phyloP scores from a whole-genome alignment of 495 filamentous ascomycete genomes.

The Hyaloscypha bicolor region DNA sequence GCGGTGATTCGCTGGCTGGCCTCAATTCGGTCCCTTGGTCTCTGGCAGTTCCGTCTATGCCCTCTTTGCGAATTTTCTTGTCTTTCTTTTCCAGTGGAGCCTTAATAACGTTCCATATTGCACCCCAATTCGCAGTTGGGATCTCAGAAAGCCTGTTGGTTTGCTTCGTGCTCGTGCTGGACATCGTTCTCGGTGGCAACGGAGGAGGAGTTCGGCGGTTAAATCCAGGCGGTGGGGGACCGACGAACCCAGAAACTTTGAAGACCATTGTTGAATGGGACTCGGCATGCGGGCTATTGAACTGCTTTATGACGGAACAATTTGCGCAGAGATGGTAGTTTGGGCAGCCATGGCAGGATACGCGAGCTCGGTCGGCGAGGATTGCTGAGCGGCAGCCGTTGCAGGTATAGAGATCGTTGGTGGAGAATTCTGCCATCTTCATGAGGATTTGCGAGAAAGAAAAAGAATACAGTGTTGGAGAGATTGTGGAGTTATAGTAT shows the following conservation, averaged over 20 bases:
- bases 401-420: constrained; percentile 16
- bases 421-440: background rate
- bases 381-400: constrained; percentile 15
- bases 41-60: background rate
- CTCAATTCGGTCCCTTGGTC: background rate
- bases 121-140: constrained; percentile 21
- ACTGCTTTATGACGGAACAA: constrained; percentile 22
- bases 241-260: constrained; percentile 12
- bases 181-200: constrained; percentile 11
- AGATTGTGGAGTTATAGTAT: background rate
- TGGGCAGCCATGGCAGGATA: constrained; percentile 15
- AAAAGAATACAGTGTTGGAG: background rate
- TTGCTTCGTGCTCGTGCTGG: background rate
- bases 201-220: constrained; percentile 2
- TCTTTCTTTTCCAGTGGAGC: constrained; percentile 20
- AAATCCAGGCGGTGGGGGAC: constrained; percentile 12
- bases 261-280: constrained; percentile 16
- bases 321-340: constrained; percentile 20
- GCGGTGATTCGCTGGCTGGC: background rate
- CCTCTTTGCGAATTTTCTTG: background rate
- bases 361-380: constrained; percentile 10
- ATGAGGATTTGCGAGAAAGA: background rate
- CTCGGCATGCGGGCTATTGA: constrained; percentile 6
- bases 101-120: constrained; percentile 20
- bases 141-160: constrained; percentile 6